Evolutionary conservation across 2,329 filamentous ascomycete species (phyloP), one percentile per base, ranked within the genome.

Genomic region (Fusarium proliferatum): DNA sequence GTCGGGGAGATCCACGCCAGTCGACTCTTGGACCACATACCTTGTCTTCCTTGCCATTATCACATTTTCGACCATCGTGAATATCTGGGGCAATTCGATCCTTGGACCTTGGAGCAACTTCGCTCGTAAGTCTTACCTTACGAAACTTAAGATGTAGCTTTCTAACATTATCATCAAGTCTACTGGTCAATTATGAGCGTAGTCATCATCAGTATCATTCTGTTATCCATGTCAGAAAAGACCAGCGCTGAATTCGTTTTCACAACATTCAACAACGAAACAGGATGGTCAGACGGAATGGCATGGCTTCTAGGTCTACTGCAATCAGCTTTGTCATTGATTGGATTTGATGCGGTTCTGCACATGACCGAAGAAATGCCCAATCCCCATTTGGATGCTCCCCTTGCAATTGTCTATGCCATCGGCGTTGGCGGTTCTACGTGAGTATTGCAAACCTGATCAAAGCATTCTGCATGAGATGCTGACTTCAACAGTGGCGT

Each of bases 331-430:
- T 23, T 57, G 17, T 57, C 53, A 1, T 11, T 57, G n/a, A 57
- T 57, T 46, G 53, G 53, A 8, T 57, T 57, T 16, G 53, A 57
- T 3, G 53, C 53, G 3, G 53, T 57, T 33, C n/a, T 57, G 11
- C 53, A 57, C 13, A 57, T 57, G 53, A 57, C 53, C 19, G 53
- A 57, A 45, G 38, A 57, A 46, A 57, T 57, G 53, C 53, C 53
- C 6, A 43, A 57, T 23, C 53, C 53, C 9, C 53, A 57, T 8
- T 16, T 30, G 6, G 53, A 57, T 23, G 53, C 53, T 6, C 53
- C 53, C 17, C 53, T 57, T 23, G 53, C 53, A 21, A 57, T 57
- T 8, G 12, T 57, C 12, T 57, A 57, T 57, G 53, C 53, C 8
- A 57, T 57, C 3, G 53, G 53, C 2, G 53, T 57, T 26, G 53